Evolutionary conservation across 2,329 filamentous ascomycete genomes (phyloP), one percentile per base, ranked within the genome.

Genomic region (Cladosporium phlei): DNA sequence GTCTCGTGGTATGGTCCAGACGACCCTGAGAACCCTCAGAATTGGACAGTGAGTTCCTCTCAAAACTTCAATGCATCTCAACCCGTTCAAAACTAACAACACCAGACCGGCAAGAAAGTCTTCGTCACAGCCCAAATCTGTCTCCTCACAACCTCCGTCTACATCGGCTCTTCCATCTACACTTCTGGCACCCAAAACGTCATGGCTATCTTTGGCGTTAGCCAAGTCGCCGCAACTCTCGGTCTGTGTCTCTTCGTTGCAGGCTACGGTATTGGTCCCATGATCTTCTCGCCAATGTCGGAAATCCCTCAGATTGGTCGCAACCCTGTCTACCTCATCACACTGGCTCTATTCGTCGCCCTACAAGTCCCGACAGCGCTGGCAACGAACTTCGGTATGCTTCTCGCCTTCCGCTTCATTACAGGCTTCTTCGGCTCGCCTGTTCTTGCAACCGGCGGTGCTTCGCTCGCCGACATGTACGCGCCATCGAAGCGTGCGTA

Each of bases 141-240:
- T 44, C 47, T 76, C 10, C 65, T 74, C 46, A 76, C 72, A 0
- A 70, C 74, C 33, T 63, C 67, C 3, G 67, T 77, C 30, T 78
- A 78, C 55, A 66, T 71, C 21, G 72, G 71, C 6, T 72, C 70
- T 3, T 66, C 73, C 0, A 74, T 77, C n/a, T 77, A 76, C 53
- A 69, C 69, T 0, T 65, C 73, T 0, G 70, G 72, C 16, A 61
- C 68, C 5, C 33, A 52, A 3, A 59, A 61, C 2, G 57, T 77
- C n/a, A 63, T 64, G 49, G 48, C 64, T n/a, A 55, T 60, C 5
- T 77, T 77, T 49, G 62, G 63, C 3, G 68, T 74, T 2, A 65
- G 62, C 25, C 54, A 58, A 4, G 65, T 68, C 9, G 71, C 66
- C 8, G 70, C 71, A 0, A 66, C 66, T 0, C 61, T 77, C 0